Percentiles rank a stretch among this genome's conserved stretches.
These are phyloP conservation scores for Cadophora sp. DNA, from an alignment of 2,329 filamentous ascomycete genomes.

Conservation along the genomic window DNA sequence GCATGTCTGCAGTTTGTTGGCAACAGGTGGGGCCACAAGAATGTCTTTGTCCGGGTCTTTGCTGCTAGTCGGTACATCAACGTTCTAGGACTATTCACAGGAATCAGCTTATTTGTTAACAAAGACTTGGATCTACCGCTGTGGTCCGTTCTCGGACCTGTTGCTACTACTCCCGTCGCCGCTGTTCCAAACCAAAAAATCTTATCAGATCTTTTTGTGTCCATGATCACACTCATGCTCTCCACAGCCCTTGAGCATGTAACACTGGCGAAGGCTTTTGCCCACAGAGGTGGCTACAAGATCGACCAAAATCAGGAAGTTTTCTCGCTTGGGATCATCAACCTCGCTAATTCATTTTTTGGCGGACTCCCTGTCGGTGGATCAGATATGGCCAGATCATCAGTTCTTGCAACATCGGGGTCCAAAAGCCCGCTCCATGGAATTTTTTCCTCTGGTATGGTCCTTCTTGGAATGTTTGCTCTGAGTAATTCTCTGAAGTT, in stretches of 20 bases:
- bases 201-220: background rate
- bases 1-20: conserved; percentile 63
- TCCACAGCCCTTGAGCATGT: conserved; percentile 64
- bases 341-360: conserved; percentile 70
- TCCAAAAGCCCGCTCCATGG: conserved; percentile 68
- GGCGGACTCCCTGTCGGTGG: conserved; percentile 68
- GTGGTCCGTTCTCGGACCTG: conserved; percentile 64
- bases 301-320: conserved; percentile 71
- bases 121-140: conserved; percentile 57
- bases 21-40: conserved; percentile 63
- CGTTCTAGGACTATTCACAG: conserved; percentile 65
- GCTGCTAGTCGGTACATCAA: conserved; percentile 66
- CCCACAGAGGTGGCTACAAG: conserved; percentile 64
- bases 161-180: conserved; percentile 44
- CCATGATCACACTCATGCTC: conserved; percentile 3
- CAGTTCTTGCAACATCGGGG: conserved; percentile 69
- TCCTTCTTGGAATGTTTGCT: conserved; percentile 67
- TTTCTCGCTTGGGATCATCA: conserved; percentile 67
- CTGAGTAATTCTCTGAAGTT: conserved; percentile 67
- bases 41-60: conserved; percentile 62
- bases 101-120: conserved; percentile 69
- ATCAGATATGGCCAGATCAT: conserved; percentile 71
- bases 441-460: conserved; percentile 64
- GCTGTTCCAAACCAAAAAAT: conserved; percentile 4
- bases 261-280: conserved; percentile 70